These are phyloP conservation scores for Tetrahymena thermophila DNA, from an alignment of 73 alveolate genomes.

Conservation along the genomic window DNA sequence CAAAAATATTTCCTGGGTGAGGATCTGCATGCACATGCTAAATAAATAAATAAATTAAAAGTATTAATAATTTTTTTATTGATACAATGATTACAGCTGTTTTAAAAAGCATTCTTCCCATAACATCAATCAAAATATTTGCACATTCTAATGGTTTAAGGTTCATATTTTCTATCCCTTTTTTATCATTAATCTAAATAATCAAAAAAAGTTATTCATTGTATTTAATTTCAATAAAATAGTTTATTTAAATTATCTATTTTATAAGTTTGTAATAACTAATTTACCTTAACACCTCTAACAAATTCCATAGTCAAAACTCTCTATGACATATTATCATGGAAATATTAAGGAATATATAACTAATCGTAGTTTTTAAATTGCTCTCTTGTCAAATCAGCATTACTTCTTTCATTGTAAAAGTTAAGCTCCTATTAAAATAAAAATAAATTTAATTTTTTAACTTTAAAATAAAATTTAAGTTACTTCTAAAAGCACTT, in stretches of 20 bases:
- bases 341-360: slow-evolving; percentile 52
- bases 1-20: slow-evolving; percentile 75
- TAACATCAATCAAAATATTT: slow-evolving; percentile 52
- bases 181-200: background rate
- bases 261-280: no score
- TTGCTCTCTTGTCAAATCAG: slow-evolving; percentile 48
- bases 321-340: slow-evolving; percentile 46
- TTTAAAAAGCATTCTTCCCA: slow-evolving; percentile 64
- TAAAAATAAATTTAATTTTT: slow-evolving; percentile 9
- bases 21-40: slow-evolving; percentile 73
- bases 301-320: slow-evolving; percentile 64
- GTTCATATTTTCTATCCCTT: background rate
- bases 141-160: slow-evolving; percentile 32
- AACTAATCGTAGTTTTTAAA: slow-evolving; percentile 38
- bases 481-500: background rate
- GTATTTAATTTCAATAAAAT: no score
- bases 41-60: background rate
- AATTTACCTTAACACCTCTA: slow-evolving; percentile 59
- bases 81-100: slow-evolving; percentile 8
- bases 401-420: slow-evolving; percentile 48
- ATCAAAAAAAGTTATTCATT: background rate
- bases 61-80: background rate
- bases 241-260: no score
- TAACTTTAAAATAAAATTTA: background rate
- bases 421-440: slow-evolving; percentile 55